Evolutionary conservation across 768 basidiomycete species (phyloP), one percentile per base, ranked within the genome.

Genomic region (Tricholoma saponaceum): DNA sequence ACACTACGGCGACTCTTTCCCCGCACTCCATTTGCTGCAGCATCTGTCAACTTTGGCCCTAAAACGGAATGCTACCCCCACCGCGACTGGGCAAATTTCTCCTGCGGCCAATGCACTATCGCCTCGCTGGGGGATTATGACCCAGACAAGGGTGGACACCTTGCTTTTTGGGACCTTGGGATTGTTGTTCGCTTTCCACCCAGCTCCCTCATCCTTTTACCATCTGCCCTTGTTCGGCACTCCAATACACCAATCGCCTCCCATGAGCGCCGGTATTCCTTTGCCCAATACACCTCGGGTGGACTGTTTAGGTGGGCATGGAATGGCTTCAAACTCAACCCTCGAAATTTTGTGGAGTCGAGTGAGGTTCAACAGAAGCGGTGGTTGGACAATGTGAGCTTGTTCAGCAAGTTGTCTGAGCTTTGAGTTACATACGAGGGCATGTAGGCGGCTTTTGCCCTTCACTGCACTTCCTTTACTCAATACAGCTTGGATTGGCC

Each of bases 241-340:
- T 56, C 47, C 5, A 56, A 56, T n/a, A 28, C 47, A 2, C 46
- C 46, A 12, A 12, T 56, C 10, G 16, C 13, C 4, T n/a, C 41
- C 33, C 20, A 37, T 51, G 49, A 56, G 20, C 5, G 8, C 12
- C 47, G 16, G 22, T 43, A 35, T 12, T 56, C 35, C 14, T 51
- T 56, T 22, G 37, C 55, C 12, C 55, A 56, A 22, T 56, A 56
- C 28, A 46, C 13, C 2, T 20, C 55, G 1, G 55, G 55, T 5
- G 49, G 55, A 22, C 2, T 56, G 20, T 56, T 56, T 18, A 28
- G 55, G 4, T 56, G 49, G 26, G 35, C 26, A 2, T 16, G 8
- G 0, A 6, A 32, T 18, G 51, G 51, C 4, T 51, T 51, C 5
- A 25, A 26, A 25, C 23, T 4, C 12, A 18, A 9, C 5, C 23